phyloP scores from a whole-genome alignment of 805 yeast genomes.

The Metschnikowia rubicola region DNA sequence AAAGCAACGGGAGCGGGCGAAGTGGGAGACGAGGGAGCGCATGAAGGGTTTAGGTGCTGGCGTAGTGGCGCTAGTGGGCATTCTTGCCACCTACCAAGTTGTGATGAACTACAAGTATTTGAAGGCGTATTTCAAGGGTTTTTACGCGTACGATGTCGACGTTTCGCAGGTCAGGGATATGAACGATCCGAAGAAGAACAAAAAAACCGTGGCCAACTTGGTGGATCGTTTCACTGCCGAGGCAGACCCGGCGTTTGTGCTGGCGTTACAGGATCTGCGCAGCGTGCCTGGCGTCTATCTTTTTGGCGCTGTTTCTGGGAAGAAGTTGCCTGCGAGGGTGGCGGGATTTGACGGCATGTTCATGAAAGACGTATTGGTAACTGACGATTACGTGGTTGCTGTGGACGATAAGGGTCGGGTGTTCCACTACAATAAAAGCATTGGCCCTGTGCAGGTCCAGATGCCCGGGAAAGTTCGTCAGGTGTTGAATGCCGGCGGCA shows the following conservation, averaged over 20 bases:
- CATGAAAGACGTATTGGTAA: constrained; percentile 54
- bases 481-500: constrained; percentile 50
- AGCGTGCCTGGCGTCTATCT: constrained; percentile 34
- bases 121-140: constrained; percentile 31
- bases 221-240: constrained; percentile 25
- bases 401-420: constrained; percentile 68
- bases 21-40: constrained; percentile 41
- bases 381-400: constrained; percentile 49
- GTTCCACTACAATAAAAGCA: constrained; percentile 58
- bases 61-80: constrained; percentile 32
- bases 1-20: constrained; percentile 25
- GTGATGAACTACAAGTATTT: constrained; percentile 42
- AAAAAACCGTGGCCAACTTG: constrained; percentile 24
- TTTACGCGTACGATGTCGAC: constrained; percentile 35
- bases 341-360: constrained; percentile 59
- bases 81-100: constrained; percentile 40
- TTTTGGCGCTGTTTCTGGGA: constrained; percentile 30
- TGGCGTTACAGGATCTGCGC: constrained; percentile 21
- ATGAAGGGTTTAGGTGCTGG: constrained; percentile 46
- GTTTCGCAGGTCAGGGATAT: constrained; percentile 35
- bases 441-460: constrained; percentile 20
- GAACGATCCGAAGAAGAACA: constrained; percentile 29
- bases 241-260: constrained; percentile 20
- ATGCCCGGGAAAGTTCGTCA: constrained; percentile 28
- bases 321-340: constrained; percentile 56